phyloP scores from a whole-genome alignment of 257 asterid species.

The Solanum medicagineum region DNA sequence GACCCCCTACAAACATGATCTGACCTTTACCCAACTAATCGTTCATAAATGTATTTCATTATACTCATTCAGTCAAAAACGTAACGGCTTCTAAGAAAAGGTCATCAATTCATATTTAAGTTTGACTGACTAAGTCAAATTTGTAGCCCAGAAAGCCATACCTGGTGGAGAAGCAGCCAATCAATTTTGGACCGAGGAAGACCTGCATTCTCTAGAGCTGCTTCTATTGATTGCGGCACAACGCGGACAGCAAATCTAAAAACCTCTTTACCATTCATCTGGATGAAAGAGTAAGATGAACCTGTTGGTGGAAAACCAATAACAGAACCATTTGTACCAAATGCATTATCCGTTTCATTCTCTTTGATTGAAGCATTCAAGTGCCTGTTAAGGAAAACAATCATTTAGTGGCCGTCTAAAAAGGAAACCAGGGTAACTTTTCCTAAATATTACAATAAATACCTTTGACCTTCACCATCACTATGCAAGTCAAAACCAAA shows the following conservation, averaged over 20 bases:
- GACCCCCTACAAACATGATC: not conserved
- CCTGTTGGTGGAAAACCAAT: constrained; percentile 45
- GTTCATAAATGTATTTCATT: not conserved
- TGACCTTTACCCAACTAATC: not conserved
- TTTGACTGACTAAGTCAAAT: not conserved
- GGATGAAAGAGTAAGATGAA: constrained; percentile 63
- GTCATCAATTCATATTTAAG: not conserved
- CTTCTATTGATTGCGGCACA: constrained; percentile 86
- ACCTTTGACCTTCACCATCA: constrained; percentile 82
- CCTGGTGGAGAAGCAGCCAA: constrained; percentile 98
- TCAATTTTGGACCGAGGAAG: constrained; percentile 58
- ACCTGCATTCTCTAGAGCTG: constrained; percentile 73
- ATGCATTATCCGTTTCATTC: constrained; percentile 26
- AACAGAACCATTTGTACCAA: constrained; percentile 62
- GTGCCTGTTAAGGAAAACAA: constrained; percentile 28
- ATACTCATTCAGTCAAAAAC: not conserved
- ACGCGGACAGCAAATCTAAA: constrained; percentile 85
- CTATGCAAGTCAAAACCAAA: constrained; percentile 74
- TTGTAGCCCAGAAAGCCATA: constrained; percentile 6
- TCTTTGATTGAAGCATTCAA: constrained; percentile 49
- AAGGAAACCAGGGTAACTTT: not conserved
- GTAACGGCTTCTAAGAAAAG: not conserved
- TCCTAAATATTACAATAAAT: not conserved
- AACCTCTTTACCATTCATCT: constrained; percentile 99
- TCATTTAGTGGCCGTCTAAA: not conserved